These are phyloP conservation scores for Pyrenochaeta sp. DNA, from an alignment of 2,329 filamentous ascomycete species.

Conservation along the genomic window DNA sequence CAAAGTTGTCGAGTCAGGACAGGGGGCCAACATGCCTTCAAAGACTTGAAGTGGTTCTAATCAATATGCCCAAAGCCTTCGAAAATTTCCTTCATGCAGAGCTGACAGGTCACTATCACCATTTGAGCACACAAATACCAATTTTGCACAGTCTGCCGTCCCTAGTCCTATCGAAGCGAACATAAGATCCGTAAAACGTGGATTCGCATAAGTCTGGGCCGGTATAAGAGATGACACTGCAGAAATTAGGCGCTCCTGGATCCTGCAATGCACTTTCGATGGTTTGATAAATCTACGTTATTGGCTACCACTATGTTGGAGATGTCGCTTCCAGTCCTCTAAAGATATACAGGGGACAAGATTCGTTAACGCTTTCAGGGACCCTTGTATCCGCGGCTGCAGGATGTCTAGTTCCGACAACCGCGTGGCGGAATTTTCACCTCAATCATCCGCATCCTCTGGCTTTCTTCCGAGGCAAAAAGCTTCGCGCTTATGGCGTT, in stretches of 20 bases:
- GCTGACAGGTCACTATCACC: constrained; percentile 9
- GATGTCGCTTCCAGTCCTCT: constrained; percentile 8
- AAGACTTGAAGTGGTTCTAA: constrained; percentile 7
- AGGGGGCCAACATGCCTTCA: constrained; percentile 1
- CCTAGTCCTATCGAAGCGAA: constrained; percentile 6
- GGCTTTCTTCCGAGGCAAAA: not conserved
- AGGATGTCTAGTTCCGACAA: constrained; percentile 2
- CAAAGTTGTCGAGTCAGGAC: constrained; percentile 17
- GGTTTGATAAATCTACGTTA: not conserved
- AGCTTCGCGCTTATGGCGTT: not conserved
- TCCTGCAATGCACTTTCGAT: constrained; percentile 8
- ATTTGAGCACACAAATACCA: constrained; percentile 9
- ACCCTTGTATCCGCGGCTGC: constrained; percentile 10
- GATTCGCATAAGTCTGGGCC: constrained; percentile 16
- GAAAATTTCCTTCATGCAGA: constrained; percentile 7
- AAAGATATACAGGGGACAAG: constrained; percentile 4
- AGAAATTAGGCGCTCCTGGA: constrained; percentile 4
- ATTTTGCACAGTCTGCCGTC: not conserved
- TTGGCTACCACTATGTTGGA: constrained; percentile 9
- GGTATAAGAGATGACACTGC: constrained; percentile 3
- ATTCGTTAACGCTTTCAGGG: constrained; percentile 9
- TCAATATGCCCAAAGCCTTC: constrained; percentile 10
- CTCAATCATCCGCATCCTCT: not conserved
- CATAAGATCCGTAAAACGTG: constrained; percentile 10
- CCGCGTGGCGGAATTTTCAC: constrained; percentile 11